Base-by-base conservation (phyloP, 2,329 filamentous ascomycete species). In the Microcyclosporella mali region DNA sequence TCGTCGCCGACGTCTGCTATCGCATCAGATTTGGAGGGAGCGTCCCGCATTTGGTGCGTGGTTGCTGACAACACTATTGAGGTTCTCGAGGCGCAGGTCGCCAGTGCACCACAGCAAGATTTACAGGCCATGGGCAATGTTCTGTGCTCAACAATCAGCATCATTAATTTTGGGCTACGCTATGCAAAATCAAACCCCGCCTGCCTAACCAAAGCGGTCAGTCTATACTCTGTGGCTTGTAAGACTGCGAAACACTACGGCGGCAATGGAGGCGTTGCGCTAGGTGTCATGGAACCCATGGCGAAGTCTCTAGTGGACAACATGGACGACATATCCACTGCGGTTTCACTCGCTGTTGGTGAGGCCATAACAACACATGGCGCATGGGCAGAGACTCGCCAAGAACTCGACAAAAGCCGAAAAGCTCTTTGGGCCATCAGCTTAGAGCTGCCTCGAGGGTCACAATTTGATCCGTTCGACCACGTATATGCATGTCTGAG, bases 131-230 rank as follows among this genome's bases (percentile, higher is more conserved):
- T 50, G 41, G 51, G 51, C 15, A 36, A 45, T 16, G 37, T 45
- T 27, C 88, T 86, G 51, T 80, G 84, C 7, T 78, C 84, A 39
- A 68, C 84, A 17, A 72, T 82, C 12, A 81, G 76, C 14, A 75
- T 94, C 27, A 70, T 94, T 2, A 74, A 82, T 54, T 68, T 73
- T 51, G 80, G 85, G 14, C 60, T 84, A 36, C 62, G 64, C 9
- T 36, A 43, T n/a, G 29, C 37, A 8, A 17, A 43, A 28, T 38
- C 18, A 3, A 36, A 34, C 17, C 19, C 42, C 2, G 30, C 29
- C 18, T 45, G 39, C 34, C 18, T 47, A 19, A 29, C 41, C 6
- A 43, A 40, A 8, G 18, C 21, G 66, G 60, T 25, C 43, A 45
- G n/a, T 60, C 64, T 49, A n/a, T 58, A 35, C 45, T 47, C 46